Conservation (phyloP, 208 protist species). For the Wallacemonas sp. region DNA sequence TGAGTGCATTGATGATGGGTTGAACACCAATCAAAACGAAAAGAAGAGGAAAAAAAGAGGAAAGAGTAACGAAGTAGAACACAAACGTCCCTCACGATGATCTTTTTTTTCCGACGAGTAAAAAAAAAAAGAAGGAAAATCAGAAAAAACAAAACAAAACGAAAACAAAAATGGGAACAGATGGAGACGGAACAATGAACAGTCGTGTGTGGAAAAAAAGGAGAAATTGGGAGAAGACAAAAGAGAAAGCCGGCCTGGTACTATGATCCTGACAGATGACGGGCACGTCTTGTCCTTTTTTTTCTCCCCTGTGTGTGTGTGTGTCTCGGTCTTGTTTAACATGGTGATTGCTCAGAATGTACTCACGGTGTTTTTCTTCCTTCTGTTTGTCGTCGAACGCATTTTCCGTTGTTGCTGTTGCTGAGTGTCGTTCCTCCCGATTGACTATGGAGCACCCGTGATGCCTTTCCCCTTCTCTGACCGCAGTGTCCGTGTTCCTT, state of each 20-base stretch:
- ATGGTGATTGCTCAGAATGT: too few relatives aligned
- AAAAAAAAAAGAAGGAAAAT: slow-evolving; percentile 4
- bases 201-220: neutral
- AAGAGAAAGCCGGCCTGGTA: too few relatives aligned
- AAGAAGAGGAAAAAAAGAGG: neutral
- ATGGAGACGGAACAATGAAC: neutral
- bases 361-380: too few relatives aligned
- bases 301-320: neutral
- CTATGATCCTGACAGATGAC: too few relatives aligned
- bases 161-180: slow-evolving; percentile 8
- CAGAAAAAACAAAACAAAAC: slow-evolving; percentile 15
- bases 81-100: too few relatives aligned
- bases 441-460: too few relatives aligned
- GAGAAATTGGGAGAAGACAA: slow-evolving; percentile 10
- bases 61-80: neutral
- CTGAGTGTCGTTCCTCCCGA: too few relatives aligned
- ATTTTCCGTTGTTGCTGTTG: too few relatives aligned
- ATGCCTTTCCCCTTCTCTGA: too few relatives aligned
- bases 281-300: neutral
- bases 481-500: too few relatives aligned
- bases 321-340: too few relatives aligned
- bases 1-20: slow-evolving; percentile 1
- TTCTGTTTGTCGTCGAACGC: too few relatives aligned
- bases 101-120: neutral
- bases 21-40: slow-evolving; percentile 5